A percentile compares a stretch with the other conserved stretches of the same genome.
phyloP scores from a whole-genome alignment of 176 grass and related monocot genomes.

The barley (Hordeum vulgare) region DNA sequence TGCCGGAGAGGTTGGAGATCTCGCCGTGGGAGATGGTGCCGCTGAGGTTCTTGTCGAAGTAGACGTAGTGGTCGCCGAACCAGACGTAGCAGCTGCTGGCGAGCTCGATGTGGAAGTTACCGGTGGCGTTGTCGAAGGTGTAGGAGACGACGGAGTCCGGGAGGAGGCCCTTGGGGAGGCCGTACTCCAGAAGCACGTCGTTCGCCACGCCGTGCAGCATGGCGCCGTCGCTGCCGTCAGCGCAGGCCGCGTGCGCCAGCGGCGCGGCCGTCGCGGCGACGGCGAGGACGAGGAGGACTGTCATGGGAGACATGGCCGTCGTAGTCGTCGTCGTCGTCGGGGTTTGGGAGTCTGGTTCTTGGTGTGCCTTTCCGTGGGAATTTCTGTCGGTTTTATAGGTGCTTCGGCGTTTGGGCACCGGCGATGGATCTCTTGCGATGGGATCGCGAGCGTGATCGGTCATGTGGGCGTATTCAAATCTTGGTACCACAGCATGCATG shows the following conservation, averaged over 20 bases:
- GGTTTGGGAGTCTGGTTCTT: not conserved
- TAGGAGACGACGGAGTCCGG: constrained; percentile 55
- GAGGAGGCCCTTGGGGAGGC: constrained; percentile 69
- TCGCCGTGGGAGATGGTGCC: constrained; percentile 48
- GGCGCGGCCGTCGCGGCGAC: not conserved
- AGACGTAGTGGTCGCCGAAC: constrained; percentile 53
- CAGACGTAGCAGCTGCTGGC: constrained; percentile 52
- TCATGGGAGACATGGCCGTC: not conserved
- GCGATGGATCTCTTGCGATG: not conserved
- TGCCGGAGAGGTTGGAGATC: constrained; percentile 57
- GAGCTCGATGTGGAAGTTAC: constrained; percentile 65
- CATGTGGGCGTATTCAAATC: not conserved
- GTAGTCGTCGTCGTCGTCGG: constrained; percentile 7
- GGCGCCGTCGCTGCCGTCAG: not conserved
- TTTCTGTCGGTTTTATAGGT: not conserved
- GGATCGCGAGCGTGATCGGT: not conserved
- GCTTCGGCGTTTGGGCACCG: not conserved
- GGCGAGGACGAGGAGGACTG: not conserved
- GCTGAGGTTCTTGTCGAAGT: constrained; percentile 49
- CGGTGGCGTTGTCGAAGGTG: constrained; percentile 31
- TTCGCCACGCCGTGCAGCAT: constrained; percentile 24
- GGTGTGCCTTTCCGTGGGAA: not conserved
- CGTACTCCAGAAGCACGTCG: constrained; percentile 56
- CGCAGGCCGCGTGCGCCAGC: not conserved
- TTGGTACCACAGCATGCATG: not conserved